Evolutionary conservation across 305 asterid genomes (phyloP), one percentile per base, ranked within the genome.

Genomic region (Rubia occidens): DNA sequence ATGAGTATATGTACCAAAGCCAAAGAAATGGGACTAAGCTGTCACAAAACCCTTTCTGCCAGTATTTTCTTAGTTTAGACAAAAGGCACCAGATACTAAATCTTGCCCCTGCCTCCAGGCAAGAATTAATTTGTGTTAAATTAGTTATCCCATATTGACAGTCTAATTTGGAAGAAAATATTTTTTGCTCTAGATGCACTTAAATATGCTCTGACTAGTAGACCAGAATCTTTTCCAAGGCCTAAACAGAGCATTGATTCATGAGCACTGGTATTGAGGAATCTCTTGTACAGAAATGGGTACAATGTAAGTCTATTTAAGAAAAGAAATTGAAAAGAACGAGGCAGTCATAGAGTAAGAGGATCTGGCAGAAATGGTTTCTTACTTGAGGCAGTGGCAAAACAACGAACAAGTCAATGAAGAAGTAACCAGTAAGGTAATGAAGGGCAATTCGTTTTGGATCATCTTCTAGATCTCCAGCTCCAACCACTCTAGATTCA

Each of bases 331-430:
- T 70, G 64, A 67, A 10, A 62, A 71, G 71, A 42, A 29, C 20
- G n/a, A 39, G 35, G 51, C 21, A 11, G 72, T 51, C 59, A 65
- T 18, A 29, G 61, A 68, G 54, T 43, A 61, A 66, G 29, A 45
- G 56, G 47, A 66, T 20, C 40, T 42, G 18, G 63, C 11, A 53
- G 63, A 55, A 29, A 55, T 18, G 24, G 61, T 64, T 47, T 45
- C 78, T 75, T 58, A 88, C 98, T 86, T 91, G 96, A 18, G 98
- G 96, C 71, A 91, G 88, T 58, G 98, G 98, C 54, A 89, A 83
- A 42, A 84, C 85, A 35, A 81, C 78, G 61, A 89, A 79, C 14
- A 89, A 68, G 74, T 91, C 98, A 29, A 89, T 40, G 18, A 64
- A 8, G 81, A 91, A 88, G 77, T 76, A 83, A 74, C 89, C 86